Base-by-base conservation (phyloP, 768 basidiomycete species). In the Epithele typhae region DNA sequence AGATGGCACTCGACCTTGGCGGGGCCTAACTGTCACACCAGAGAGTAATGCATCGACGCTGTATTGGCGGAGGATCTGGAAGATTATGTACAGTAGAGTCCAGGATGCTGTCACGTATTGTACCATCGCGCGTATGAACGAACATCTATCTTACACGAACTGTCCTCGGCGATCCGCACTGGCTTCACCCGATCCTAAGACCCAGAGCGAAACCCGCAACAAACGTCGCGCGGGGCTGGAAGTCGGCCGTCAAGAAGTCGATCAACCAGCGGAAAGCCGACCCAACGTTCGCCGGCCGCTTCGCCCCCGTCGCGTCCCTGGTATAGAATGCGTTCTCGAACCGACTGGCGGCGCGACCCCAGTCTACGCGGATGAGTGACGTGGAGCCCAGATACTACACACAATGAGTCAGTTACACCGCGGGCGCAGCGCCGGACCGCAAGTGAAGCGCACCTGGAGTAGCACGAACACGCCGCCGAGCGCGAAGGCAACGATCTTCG, bases 401-500 rank as follows among this genome's bases (percentile, higher is more conserved):
- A n/a, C n/a, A n/a, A n/a, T n/a, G n/a, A n/a, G n/a, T 45, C 37
- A 48, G 41, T 22, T 10, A n/a, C 27, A 25, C 11, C 15, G 18
- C 22, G 23, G 18, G 19, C 8, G 30, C 10, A 7, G 14, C 27
- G 25, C 32, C 22, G 8, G 33, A 22, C 14, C 10, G 22, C 22
- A 22, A 12, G 4, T 2, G 25, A 35, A 4, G 60, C 79, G 38
- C 47, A 92, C 93, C 78, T 95, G 93, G 8, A 98, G 76, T 37
- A 97, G 66, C 18, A 97, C 85, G 54, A 96, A 98, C 2, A 89
- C 70, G 3, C 92, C 92, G 3, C 95, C 95, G n/a, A 96, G 67
- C 35, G 87, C 61, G 68, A 92, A 93, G 0, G 93, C 95, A 10
- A 84, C 65, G 2, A 79, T 72, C 63, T 84, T 89, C 7, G 84